phyloP scores from a whole-genome alignment of 2,329 filamentous ascomycete species.

The Colletotrichum shisoi region DNA sequence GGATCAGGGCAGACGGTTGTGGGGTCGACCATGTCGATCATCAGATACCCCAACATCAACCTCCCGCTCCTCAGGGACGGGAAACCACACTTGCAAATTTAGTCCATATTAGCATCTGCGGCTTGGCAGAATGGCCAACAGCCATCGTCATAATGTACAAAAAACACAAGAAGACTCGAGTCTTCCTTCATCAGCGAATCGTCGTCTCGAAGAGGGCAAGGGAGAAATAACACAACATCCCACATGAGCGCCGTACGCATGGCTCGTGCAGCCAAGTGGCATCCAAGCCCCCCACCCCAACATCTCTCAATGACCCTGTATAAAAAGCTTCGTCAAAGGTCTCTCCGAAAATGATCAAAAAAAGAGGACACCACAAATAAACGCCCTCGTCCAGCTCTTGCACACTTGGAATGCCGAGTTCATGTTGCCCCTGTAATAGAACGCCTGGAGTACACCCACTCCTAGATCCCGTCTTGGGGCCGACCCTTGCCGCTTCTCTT shows the following conservation, averaged over 20 bases:
- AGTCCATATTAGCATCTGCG: conserved; percentile 25
- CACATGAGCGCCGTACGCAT: conserved; percentile 3
- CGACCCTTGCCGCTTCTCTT: conserved; percentile 38
- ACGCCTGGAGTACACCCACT: conserved; percentile 28
- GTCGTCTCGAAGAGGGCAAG: conserved; percentile 22
- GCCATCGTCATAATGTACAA: conserved; percentile 31
- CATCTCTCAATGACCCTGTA: conserved; percentile 19
- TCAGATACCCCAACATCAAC: neutral
- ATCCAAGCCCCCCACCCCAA: conserved; percentile 4
- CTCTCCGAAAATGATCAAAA: conserved; percentile 9
- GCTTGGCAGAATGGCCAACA: conserved; percentile 12
- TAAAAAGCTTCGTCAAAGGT: conserved; percentile 19
- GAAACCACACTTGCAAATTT: neutral
- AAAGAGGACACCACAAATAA: conserved; percentile 26
- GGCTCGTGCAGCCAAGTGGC: conserved; percentile 26
- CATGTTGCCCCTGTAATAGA: conserved; percentile 31
- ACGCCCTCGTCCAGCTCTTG: conserved; percentile 36
- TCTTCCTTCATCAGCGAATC: conserved; percentile 17
- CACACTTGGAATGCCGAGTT: conserved; percentile 32
- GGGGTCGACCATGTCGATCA: neutral
- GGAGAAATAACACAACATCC: conserved; percentile 18
- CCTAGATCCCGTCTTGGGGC: conserved; percentile 10
- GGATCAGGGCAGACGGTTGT: neutral
- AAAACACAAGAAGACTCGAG: conserved; percentile 15
- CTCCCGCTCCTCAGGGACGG: neutral